Conservation (phyloP, 2,329 filamentous ascomycete species). For the Knufia petricola region DNA sequence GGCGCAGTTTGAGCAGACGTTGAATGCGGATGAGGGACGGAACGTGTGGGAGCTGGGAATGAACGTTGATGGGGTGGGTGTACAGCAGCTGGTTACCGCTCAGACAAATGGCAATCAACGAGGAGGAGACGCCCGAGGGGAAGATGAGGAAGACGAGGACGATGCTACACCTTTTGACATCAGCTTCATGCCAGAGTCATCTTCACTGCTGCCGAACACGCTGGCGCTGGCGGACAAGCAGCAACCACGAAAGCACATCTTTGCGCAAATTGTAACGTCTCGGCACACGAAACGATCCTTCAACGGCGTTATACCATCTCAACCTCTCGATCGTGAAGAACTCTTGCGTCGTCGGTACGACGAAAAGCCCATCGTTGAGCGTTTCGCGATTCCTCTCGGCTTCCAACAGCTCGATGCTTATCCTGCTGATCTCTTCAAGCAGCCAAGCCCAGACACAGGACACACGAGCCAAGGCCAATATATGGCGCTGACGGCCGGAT, state of each 20-base stretch:
- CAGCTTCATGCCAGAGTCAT: conserved; percentile 6
- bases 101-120: neutral
- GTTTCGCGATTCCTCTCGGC: conserved; percentile 16
- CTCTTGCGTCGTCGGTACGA: conserved; percentile 16
- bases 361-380: conserved; percentile 19
- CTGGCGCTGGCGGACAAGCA: conserved; percentile 21
- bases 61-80: conserved; percentile 39
- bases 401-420: conserved; percentile 80
- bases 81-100: conserved; percentile 6
- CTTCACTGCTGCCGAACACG: neutral
- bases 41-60: conserved; percentile 67
- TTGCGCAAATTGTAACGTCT: conserved; percentile 18
- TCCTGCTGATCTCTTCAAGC: conserved; percentile 61
- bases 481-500: conserved; percentile 10
- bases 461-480: conserved; percentile 40
- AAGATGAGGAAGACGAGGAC: conserved; percentile 13
- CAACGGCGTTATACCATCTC: conserved; percentile 5
- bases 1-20: conserved; percentile 52
- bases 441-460: conserved; percentile 30
- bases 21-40: conserved; percentile 70
- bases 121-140: neutral
- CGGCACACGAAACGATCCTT: conserved; percentile 8
- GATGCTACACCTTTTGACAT: conserved; percentile 6
- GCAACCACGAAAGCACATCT: conserved; percentile 12
- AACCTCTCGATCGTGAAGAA: conserved; percentile 15